Percentiles rank a stretch among this genome's conserved stretches.
These are phyloP conservation scores for Exophiala mesophila DNA, from an alignment of 2,329 filamentous ascomycete species.

Conservation along the genomic window DNA sequence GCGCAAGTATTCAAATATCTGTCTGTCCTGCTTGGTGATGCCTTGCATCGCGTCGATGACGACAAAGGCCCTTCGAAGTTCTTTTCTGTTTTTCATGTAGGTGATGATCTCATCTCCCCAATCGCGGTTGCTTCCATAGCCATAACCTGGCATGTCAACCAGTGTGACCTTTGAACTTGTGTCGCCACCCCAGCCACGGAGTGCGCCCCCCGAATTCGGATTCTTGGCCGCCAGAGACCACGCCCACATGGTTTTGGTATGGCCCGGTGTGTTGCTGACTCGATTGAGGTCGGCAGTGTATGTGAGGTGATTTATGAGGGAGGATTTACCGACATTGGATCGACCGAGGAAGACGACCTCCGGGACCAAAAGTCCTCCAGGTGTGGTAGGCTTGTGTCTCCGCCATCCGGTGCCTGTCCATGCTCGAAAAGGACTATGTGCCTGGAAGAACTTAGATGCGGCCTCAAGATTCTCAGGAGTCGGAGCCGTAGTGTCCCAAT, in stretches of 20 bases:
- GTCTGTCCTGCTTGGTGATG: constrained; percentile 55
- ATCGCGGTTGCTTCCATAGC: constrained; percentile 54
- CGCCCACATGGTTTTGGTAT: constrained; percentile 62
- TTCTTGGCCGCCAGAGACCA: constrained; percentile 55
- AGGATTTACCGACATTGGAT: constrained; percentile 67
- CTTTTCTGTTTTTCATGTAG: constrained; percentile 58
- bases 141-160: constrained; percentile 69
- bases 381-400: constrained; percentile 41
- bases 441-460: constrained; percentile 43
- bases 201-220: constrained; percentile 26
- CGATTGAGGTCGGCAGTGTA: constrained; percentile 27
- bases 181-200: constrained; percentile 27
- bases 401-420: constrained; percentile 59
- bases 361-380: constrained; percentile 41
- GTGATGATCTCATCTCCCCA: constrained; percentile 67
- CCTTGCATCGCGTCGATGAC: constrained; percentile 61
- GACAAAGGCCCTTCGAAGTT: constrained; percentile 60
- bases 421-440: constrained; percentile 50
- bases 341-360: constrained; percentile 65
- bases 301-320: constrained; percentile 61
- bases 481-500: constrained; percentile 49
- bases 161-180: constrained; percentile 50
- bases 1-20: constrained; percentile 54
- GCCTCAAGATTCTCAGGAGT: constrained; percentile 37
- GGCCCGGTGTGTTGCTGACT: constrained; percentile 48